A percentile compares a stretch with the other conserved stretches of the same genome.
Conservation (phyloP, 1,139 yeast species). For the Ogataea hybrid region DNA sequence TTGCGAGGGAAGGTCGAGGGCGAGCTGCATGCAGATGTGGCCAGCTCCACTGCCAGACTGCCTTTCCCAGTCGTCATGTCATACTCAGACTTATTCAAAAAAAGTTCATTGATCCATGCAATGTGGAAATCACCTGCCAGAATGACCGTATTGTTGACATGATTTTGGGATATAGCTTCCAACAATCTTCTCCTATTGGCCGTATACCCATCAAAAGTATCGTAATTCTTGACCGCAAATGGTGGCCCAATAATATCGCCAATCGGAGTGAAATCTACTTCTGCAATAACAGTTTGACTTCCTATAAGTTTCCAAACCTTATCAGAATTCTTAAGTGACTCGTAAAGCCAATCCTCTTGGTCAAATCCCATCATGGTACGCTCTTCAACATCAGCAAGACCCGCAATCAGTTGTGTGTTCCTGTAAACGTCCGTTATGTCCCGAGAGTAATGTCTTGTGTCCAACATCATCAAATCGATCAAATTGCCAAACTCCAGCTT, state of each 20-base stretch:
- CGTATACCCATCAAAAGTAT: slow-evolving; percentile 17
- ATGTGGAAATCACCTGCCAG: slow-evolving; percentile 20
- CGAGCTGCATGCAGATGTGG: slow-evolving; percentile 16
- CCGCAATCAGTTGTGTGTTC: slow-evolving; percentile 13
- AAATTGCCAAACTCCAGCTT: slow-evolving; percentile 14
- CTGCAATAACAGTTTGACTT: slow-evolving; percentile 16
- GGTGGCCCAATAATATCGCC: slow-evolving; percentile 13
- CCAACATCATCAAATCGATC: slow-evolving; percentile 13
- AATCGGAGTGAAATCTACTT: slow-evolving; percentile 14
- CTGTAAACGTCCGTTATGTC: slow-evolving; percentile 16
- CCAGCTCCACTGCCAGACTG: slow-evolving; percentile 15
- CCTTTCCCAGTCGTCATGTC: slow-evolving; percentile 17
- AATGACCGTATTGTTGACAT: slow-evolving; percentile 10
- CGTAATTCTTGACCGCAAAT: slow-evolving; percentile 12
- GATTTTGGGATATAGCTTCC: slow-evolving; percentile 9
- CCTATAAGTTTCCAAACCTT: slow-evolving; percentile 16
- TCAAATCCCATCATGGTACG: slow-evolving; percentile 22
- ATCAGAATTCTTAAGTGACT: slow-evolving; percentile 8
- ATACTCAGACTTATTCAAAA: slow-evolving; percentile 2
- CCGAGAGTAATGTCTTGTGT: slow-evolving; percentile 19
- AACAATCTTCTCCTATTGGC: slow-evolving; percentile 15
- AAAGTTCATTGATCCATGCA: slow-evolving; percentile 18
- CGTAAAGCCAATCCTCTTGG: slow-evolving; percentile 19
- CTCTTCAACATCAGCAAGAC: slow-evolving; percentile 13
- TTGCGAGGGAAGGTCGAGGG: slow-evolving; percentile 13